Evolutionary conservation across 2,329 filamentous ascomycete species (phyloP).

Genomic region (Sporothrix euskadiensis): DNA sequence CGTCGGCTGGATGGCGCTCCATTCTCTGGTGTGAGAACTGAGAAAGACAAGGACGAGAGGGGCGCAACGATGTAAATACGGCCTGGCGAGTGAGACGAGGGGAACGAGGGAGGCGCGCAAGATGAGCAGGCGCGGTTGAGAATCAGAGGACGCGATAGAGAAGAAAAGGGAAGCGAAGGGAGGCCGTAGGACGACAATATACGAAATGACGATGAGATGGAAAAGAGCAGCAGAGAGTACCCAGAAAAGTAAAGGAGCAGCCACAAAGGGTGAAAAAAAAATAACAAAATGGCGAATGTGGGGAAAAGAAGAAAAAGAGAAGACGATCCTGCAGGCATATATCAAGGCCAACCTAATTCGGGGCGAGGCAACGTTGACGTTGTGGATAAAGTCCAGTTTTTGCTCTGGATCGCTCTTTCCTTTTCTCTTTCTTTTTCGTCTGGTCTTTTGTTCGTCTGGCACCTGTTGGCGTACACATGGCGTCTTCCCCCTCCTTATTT

Average conservation of each 20-base stretch:
- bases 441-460: neutral
- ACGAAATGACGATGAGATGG: conserved; percentile 3
- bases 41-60: neutral
- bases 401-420: neutral
- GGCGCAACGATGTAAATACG: neutral
- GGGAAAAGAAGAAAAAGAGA: conserved; percentile 6
- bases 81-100: conserved; percentile 3
- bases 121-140: neutral
- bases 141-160: neutral
- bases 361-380: neutral
- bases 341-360: conserved; percentile 17
- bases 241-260: neutral
- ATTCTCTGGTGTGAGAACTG: neutral
- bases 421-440: neutral
- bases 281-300: neutral
- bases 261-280: neutral
- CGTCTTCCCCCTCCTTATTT: neutral
- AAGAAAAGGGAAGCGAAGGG: conserved; percentile 1
- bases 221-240: neutral
- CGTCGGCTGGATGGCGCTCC: conserved; percentile 17
- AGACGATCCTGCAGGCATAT: neutral
- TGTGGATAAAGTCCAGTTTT: conserved; percentile 16
- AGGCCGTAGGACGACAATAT: neutral
- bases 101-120: conserved; percentile 4
- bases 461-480: neutral